Evolutionary conservation across 495 filamentous ascomycete species (phyloP).

Genomic region (Xylaria telfairii): DNA sequence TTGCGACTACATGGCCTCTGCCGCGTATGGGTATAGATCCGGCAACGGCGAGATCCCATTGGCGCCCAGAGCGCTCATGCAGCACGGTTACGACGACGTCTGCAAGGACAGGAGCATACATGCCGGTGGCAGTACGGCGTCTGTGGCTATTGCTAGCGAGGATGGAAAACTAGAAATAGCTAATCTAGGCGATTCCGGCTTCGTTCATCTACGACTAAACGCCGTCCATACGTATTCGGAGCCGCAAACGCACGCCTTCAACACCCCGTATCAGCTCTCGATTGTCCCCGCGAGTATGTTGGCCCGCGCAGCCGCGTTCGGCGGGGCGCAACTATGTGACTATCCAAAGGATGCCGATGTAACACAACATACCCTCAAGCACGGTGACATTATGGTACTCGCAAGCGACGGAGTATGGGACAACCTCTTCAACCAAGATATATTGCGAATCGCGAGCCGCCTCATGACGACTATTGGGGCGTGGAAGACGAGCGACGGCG

Average conservation of each 20-base stretch:
- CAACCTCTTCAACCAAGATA: constrained; percentile 89
- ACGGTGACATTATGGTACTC: constrained; percentile 90
- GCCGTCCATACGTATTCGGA: constrained; percentile 81
- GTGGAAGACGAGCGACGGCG: constrained; percentile 68
- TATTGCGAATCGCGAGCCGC: constrained; percentile 76
- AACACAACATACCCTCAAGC: constrained; percentile 73
- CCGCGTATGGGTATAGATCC: constrained; percentile 61
- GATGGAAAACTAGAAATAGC: constrained; percentile 83
- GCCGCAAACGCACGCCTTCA: constrained; percentile 95
- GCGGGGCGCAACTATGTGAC: constrained; percentile 80
- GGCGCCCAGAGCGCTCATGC: constrained; percentile 74
- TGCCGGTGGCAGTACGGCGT: constrained; percentile 90
- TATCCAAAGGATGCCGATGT: constrained; percentile 83
- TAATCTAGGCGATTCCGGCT: constrained; percentile 98
- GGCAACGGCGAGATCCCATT: constrained; percentile 44
- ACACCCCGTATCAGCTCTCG: constrained; percentile 94
- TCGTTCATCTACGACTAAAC: constrained; percentile 80
- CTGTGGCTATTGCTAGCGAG: constrained; percentile 72
- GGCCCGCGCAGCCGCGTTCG: constrained; percentile 76
- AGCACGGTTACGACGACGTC: constrained; percentile 81
- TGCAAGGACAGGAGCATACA: constrained; percentile 71
- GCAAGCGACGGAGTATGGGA: constrained; percentile 97
- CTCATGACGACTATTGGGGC: constrained; percentile 75
- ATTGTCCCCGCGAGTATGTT: constrained; percentile 82
- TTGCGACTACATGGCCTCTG: constrained; percentile 85